Evolutionary conservation across 768 basidiomycete genomes (phyloP), one percentile per base, ranked within the genome.

Genomic region (Tubosaeta brunneosetosa): DNA sequence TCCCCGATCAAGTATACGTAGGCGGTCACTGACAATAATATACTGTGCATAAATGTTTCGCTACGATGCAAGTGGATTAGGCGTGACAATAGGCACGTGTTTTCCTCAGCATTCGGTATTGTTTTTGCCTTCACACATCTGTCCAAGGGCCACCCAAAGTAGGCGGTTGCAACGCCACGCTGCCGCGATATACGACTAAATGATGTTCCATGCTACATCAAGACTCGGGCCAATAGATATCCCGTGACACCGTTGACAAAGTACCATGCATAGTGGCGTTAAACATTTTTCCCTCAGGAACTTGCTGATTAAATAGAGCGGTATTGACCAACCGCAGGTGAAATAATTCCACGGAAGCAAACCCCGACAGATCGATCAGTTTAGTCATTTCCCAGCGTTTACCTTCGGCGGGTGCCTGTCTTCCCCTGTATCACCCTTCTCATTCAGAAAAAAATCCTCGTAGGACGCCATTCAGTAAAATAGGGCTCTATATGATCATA

Each of bases 351-450:
- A 52, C 52, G 43, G 22, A 43, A 41, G 43, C 14, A 26, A 47
- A 50, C 25, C 25, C 29, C 13, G 36, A 29, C 27, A 50, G 40
- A 44, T 52, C 37, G 34, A 54, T 54, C 37, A 17, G 47, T 58
- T 61, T 51, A 33, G 48, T 45, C 44, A 44, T 43, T 42, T 55
- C 48, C 61, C 62, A 45, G n/a, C 49, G 17, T 17, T 6, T 2
- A 26, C 4, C 14, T 10, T 53, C 26, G 34, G 47, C 32, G 49
- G 44, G 45, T 41, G 34, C 49, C 44, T 36, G 38, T n/a, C 4
- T 48, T 31, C 36, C 54, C 50, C 45, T 49, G 34, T 50, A 52
- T 40, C 52, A 17, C 27, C 31, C 13, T 44, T 48, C 50, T 40
- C 44, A 53, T 50, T 53, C 50, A 51, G 43, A 48, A 44, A 37